These are phyloP conservation scores for Saturnispora zaruensis DNA, from an alignment of 805 yeast species.

Conservation along the genomic window DNA sequence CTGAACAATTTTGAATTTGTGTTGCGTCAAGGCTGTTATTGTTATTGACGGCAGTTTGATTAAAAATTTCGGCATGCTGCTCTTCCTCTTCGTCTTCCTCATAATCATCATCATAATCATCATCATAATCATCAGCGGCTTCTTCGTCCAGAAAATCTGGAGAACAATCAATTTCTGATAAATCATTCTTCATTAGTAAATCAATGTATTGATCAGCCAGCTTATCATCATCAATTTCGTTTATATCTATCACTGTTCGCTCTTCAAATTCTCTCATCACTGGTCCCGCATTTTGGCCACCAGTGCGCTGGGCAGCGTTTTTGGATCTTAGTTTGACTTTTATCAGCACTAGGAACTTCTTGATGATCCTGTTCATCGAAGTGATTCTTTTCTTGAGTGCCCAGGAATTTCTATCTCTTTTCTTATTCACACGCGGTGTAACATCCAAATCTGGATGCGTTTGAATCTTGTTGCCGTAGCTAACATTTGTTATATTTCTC, in stretches of 20 bases:
- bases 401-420: not conserved
- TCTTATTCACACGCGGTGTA: conserved; percentile 1
- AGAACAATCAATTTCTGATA: conserved; percentile 1
- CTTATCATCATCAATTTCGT: conserved; percentile 5
- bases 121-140: not conserved
- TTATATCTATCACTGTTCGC: not conserved
- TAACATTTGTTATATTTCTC: conserved; percentile 8
- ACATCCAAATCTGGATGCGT: conserved; percentile 23
- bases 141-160: conserved; percentile 1
- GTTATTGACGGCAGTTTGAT: not conserved
- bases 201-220: conserved; percentile 2
- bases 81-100: not conserved
- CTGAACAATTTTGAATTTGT: conserved; percentile 10
- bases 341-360: not conserved
- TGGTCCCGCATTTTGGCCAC: not conserved
- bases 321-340: not conserved
- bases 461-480: conserved; percentile 22
- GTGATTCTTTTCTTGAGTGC: not conserved
- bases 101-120: not conserved
- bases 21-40: not conserved
- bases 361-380: not conserved
- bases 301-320: not conserved
- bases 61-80: not conserved
- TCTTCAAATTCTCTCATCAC: not conserved
- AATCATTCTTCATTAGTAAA: not conserved